These are phyloP conservation scores for Alternaria panax DNA, from an alignment of 2,329 filamentous ascomycete species.

Conservation along the genomic window DNA sequence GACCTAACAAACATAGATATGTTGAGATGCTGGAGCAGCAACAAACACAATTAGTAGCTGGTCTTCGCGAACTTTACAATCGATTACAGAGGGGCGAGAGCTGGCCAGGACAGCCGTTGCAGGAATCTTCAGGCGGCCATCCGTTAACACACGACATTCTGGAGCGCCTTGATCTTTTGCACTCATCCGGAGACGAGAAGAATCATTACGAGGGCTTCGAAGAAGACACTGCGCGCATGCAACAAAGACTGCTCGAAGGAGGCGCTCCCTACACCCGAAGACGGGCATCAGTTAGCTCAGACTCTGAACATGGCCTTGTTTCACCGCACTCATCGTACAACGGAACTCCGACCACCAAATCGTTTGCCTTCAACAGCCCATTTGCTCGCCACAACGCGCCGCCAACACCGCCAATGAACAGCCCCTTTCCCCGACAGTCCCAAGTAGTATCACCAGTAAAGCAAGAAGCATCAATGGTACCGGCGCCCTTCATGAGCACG, in stretches of 20 bases:
- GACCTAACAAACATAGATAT: slow-evolving; percentile 54
- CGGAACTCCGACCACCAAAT: slow-evolving; percentile 49
- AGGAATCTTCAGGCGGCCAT: slow-evolving; percentile 60
- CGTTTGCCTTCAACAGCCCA: slow-evolving; percentile 40
- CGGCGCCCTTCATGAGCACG: slow-evolving; percentile 40
- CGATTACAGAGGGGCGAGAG: slow-evolving; percentile 60
- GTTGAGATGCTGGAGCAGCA: slow-evolving; percentile 73
- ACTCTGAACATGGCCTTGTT: slow-evolving; percentile 62
- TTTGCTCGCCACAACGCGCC: slow-evolving; percentile 46
- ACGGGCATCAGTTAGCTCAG: slow-evolving; percentile 64
- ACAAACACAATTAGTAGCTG: slow-evolving; percentile 67
- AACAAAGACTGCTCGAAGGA: slow-evolving; percentile 62
- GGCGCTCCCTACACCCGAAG: slow-evolving; percentile 62
- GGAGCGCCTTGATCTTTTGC: slow-evolving; percentile 64
- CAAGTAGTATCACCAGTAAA: slow-evolving; percentile 42
- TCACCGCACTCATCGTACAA: slow-evolving; percentile 47
- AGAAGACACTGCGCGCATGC: slow-evolving; percentile 64
- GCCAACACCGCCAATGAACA: slow-evolving; percentile 50
- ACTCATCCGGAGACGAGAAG: slow-evolving; percentile 57
- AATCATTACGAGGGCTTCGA: slow-evolving; percentile 62
- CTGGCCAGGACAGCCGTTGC: slow-evolving; percentile 64
- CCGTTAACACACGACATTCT: slow-evolving; percentile 71
- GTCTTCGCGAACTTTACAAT: slow-evolving; percentile 67
- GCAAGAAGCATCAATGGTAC: slow-evolving; percentile 41
- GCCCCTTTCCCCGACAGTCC: slow-evolving; percentile 47